A percentile compares a stretch with the other conserved stretches of the same genome.
These are phyloP conservation scores for Sherardia arvensis DNA, from an alignment of 257 asterid genomes.

Conservation along the genomic window DNA sequence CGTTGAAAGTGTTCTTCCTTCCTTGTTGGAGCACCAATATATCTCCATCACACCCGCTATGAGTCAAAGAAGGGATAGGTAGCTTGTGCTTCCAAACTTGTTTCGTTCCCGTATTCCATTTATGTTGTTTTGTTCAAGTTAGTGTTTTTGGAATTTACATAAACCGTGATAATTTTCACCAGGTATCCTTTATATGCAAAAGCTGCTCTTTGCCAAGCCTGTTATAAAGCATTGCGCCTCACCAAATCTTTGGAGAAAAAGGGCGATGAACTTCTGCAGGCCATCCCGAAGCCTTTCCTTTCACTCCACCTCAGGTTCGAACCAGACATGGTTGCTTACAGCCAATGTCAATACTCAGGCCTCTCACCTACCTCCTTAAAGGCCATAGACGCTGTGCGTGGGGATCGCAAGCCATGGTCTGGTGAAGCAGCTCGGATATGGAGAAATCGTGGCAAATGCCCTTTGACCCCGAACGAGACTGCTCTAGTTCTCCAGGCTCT, in stretches of 20 bases:
- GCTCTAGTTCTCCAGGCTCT: constrained; percentile 69
- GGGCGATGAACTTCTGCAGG: constrained; percentile 61
- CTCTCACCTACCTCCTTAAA: constrained; percentile 58
- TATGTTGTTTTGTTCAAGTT: neutral
- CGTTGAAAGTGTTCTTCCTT: constrained; percentile 75
- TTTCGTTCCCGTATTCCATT: neutral
- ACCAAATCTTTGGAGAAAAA: constrained; percentile 50
- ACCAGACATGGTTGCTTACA: constrained; percentile 98
- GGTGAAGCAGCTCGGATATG: constrained; percentile 82
- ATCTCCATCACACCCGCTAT: constrained; percentile 86
- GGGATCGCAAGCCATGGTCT: constrained; percentile 79
- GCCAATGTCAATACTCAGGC: constrained; percentile 68
- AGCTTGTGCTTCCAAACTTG: constrained; percentile 3
- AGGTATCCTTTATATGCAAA: constrained; percentile 86
- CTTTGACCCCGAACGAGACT: constrained; percentile 92
- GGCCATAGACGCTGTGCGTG: constrained; percentile 74
- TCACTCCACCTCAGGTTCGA: constrained; percentile 97
- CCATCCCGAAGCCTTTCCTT: constrained; percentile 97
- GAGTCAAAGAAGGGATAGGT: constrained; percentile 99
- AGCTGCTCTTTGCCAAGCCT: constrained; percentile 92
- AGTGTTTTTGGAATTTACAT: neutral
- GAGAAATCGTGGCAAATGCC: constrained; percentile 93
- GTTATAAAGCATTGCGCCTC: constrained; percentile 72
- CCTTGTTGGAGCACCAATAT: constrained; percentile 68
- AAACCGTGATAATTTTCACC: constrained; percentile 10